phyloP scores from a whole-genome alignment of 83 land plant species.

The Picea abies region DNA sequence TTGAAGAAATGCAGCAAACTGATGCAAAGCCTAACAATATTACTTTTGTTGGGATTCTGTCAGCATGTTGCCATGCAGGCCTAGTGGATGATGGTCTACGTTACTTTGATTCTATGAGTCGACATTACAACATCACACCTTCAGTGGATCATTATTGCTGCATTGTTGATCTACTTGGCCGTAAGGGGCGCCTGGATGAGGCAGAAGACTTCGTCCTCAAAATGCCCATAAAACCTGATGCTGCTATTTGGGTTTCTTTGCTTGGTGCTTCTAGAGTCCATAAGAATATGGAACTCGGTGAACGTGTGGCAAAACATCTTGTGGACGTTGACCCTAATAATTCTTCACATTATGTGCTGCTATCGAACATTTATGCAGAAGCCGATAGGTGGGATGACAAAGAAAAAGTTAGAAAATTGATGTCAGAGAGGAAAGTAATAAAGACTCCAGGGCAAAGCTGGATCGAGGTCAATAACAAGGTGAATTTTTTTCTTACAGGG shows the following conservation, averaged over 20 bases:
- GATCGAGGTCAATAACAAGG: constrained; percentile 22
- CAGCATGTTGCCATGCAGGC: constrained; percentile 33
- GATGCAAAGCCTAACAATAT: constrained; percentile 25
- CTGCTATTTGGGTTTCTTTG: constrained; percentile 22
- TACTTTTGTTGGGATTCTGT: constrained; percentile 16
- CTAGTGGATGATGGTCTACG: constrained; percentile 24
- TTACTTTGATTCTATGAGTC: constrained; percentile 8
- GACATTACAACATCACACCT: constrained; percentile 4
- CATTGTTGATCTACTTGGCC: constrained; percentile 28
- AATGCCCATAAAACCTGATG: constrained; percentile 21
- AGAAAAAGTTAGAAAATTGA: constrained; percentile 21
- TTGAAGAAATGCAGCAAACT: neutral
- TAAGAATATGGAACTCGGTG: constrained; percentile 14
- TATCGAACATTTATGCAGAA: constrained; percentile 29
- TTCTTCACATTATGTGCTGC: constrained; percentile 32
- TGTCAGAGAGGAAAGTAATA: constrained; percentile 10
- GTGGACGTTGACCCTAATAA: constrained; percentile 28
- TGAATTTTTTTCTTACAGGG: constrained; percentile 24
- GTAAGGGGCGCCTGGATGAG: constrained; percentile 24
- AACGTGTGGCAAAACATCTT: constrained; percentile 15
- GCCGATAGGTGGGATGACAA: constrained; percentile 16
- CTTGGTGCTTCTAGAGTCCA: constrained; percentile 21
- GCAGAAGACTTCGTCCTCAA: constrained; percentile 11
- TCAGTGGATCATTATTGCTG: constrained; percentile 22
- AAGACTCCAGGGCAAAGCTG: constrained; percentile 29